Conservation (phyloP, 2,329 filamentous ascomycete species). For the Aquanectria penicillioides region DNA sequence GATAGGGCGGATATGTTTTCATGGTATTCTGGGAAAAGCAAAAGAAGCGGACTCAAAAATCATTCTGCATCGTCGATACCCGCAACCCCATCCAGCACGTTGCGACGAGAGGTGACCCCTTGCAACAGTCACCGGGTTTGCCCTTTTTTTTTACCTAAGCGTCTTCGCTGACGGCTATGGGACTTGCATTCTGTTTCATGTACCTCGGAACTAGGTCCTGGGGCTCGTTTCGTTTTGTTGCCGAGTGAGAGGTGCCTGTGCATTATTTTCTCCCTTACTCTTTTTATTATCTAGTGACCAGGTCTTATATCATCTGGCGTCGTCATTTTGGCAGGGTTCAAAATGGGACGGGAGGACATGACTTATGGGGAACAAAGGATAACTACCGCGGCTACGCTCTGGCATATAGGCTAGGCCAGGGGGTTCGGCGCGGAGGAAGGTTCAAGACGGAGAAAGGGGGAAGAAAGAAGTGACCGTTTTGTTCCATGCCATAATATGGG, state of each 20-base stretch:
- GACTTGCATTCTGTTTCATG: conserved; percentile 42
- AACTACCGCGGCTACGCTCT: too few relatives aligned
- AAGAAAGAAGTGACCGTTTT: conserved; percentile 21
- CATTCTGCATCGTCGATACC: conserved; percentile 47
- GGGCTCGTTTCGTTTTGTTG: conserved; percentile 25
- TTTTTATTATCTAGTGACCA: conserved; percentile 23
- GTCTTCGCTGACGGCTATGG: conserved; percentile 35
- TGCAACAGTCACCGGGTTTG: conserved; percentile 25
- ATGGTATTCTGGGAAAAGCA: conserved; percentile 45
- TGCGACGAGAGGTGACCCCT: conserved; percentile 23
- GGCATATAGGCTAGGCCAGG: conserved; percentile 6
- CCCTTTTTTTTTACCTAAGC: conserved; percentile 26
- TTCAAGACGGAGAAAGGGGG: conserved; percentile 29
- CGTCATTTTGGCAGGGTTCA: conserved; percentile 15
- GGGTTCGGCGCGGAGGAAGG: conserved; percentile 16
- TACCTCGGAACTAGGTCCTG: conserved; percentile 33
- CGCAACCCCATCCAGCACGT: conserved; percentile 39
- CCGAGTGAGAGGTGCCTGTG: conserved; percentile 23
- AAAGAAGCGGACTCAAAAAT: conserved; percentile 44
- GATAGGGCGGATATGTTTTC: conserved; percentile 39
- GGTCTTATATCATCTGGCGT: conserved; percentile 15
- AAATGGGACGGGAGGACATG: conserved; percentile 8
- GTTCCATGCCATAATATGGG: not conserved
- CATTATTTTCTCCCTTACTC: conserved; percentile 22
- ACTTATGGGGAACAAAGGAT: conserved; percentile 8